Evolutionary conservation across 2,329 filamentous ascomycete genomes (phyloP).

Genomic region (Neophaeococcomyces aloes): DNA sequence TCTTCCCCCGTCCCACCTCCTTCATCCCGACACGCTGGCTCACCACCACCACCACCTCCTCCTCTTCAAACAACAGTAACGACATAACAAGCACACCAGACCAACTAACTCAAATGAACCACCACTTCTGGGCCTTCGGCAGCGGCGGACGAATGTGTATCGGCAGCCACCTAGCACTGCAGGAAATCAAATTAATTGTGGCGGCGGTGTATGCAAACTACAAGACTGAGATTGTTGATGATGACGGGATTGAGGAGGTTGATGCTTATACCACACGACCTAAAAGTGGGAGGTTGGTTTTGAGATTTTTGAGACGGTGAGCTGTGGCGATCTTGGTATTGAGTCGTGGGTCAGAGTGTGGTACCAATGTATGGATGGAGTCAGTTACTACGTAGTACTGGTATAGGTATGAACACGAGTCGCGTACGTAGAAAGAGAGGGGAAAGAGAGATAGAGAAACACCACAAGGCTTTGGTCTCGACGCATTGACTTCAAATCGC

Average conservation of each 20-base stretch:
- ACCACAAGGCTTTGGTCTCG: too few species aligned
- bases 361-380: too few species aligned
- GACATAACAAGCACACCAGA: too few species aligned
- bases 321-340: background rate
- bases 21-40: conserved; percentile 43
- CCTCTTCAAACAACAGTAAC: too few species aligned
- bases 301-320: conserved; percentile 41
- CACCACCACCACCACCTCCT: too few species aligned
- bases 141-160: conserved; percentile 42
- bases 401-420: too few species aligned
- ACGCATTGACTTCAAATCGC: too few species aligned
- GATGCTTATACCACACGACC: conserved; percentile 56
- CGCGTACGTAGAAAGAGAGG: too few species aligned
- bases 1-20: conserved; percentile 39
- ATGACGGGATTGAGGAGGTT: conserved; percentile 52
- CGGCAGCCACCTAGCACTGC: conserved; percentile 38
- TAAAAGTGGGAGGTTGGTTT: conserved; percentile 45
- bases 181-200: conserved; percentile 61
- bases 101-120: conserved; percentile 33
- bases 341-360: background rate
- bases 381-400: too few species aligned
- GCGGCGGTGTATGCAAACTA: conserved; percentile 63
- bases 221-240: conserved; percentile 49
- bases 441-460: too few species aligned
- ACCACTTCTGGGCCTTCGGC: conserved; percentile 44